Conservation (phyloP, 2,329 filamentous ascomycete genomes). For the Calonectria hawksworthii region DNA sequence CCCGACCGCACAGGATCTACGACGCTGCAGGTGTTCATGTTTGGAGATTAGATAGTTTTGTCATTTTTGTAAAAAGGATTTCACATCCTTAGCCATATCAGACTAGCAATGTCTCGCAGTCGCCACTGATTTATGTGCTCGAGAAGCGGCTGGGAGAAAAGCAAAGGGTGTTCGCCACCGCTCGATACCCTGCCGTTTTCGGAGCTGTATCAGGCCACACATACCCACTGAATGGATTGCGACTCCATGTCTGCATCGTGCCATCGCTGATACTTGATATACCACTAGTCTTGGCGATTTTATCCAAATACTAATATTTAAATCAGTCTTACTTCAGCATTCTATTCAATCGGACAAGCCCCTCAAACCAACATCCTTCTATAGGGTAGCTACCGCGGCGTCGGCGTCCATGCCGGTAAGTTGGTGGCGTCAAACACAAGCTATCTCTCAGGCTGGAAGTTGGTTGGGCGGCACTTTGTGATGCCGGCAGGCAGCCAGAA, state of each 20-base stretch:
- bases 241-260: background rate
- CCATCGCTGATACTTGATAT: background rate
- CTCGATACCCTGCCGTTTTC: too few species aligned
- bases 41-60: background rate
- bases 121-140: background rate
- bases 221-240: background rate
- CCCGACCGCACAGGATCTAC: background rate
- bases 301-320: background rate
- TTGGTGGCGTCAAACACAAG: background rate
- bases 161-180: background rate
- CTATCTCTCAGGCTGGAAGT: too few species aligned
- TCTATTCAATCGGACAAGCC: background rate
- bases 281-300: background rate
- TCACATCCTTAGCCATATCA: background rate
- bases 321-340: background rate
- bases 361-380: background rate
- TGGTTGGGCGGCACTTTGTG: too few species aligned
- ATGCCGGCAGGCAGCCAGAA: background rate
- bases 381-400: background rate
- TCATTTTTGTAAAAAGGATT: background rate
- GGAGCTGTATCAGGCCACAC: too few species aligned
- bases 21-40: background rate
- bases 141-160: rapidly evolving
- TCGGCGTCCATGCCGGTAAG: background rate
- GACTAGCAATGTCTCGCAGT: background rate